A percentile compares a stretch with the other conserved stretches of the same genome.
Conservation (phyloP, 768 basidiomycete species). For the Lentinula detonsa region DNA sequence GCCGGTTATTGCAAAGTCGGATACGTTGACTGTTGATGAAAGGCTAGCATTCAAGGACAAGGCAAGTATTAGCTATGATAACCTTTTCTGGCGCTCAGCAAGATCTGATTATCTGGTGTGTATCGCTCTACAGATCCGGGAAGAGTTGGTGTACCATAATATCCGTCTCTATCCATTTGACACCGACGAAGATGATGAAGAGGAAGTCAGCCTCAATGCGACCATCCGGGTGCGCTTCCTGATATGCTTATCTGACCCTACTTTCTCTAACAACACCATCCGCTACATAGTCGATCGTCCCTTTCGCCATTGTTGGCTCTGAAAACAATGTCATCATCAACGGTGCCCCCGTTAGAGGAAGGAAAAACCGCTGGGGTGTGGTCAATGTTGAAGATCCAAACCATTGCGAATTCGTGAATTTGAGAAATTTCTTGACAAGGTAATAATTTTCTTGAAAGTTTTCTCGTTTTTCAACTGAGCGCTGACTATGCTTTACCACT, state of each 20-base stretch:
- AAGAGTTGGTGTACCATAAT: slow-evolving; percentile 85
- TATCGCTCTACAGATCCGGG: slow-evolving; percentile 62
- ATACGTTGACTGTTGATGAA: slow-evolving; percentile 91
- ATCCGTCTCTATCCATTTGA: slow-evolving; percentile 97
- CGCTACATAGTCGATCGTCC: slow-evolving; percentile 72
- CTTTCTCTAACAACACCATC: not conserved
- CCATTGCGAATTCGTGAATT: slow-evolving; percentile 97
- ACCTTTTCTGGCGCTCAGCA: no score
- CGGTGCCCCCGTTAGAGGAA: slow-evolving; percentile 90
- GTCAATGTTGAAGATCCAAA: slow-evolving; percentile 95
- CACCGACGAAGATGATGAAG: slow-evolving; percentile 91
- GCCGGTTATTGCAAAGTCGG: slow-evolving; percentile 97
- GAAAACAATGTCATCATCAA: slow-evolving; percentile 94
- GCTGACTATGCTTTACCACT: not conserved
- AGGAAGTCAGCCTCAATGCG: slow-evolving; percentile 88
- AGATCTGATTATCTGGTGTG: not conserved
- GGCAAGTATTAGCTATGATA: slow-evolving; percentile 32
- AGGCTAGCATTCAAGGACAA: slow-evolving; percentile 89
- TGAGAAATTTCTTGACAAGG: slow-evolving; percentile 95
- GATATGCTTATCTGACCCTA: not conserved
- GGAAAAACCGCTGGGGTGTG: slow-evolving; percentile 98
- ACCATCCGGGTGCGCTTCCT: slow-evolving; percentile 67
- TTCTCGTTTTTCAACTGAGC: not conserved
- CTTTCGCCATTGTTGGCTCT: slow-evolving; percentile 97
- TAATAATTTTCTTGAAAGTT: slow-evolving; percentile 3